Base-by-base conservation (phyloP, 2,329 filamentous ascomycete genomes). In the Calycina herbarum region DNA sequence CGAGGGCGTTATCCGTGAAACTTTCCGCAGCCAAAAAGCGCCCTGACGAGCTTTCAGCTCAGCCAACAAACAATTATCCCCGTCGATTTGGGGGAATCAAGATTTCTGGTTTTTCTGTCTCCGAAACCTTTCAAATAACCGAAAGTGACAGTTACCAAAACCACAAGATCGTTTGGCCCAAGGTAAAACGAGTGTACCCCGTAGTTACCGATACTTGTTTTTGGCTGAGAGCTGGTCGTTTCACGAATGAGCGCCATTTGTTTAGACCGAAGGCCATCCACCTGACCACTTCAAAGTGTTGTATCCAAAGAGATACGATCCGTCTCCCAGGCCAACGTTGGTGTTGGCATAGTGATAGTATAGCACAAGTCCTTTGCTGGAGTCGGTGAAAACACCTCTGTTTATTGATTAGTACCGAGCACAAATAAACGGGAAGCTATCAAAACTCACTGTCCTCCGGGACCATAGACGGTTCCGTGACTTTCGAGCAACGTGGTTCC, bases 271-370 rank as follows among this genome's bases (percentile, higher is more conserved):
- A 2, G 81, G 81, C 81, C 81, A 83, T 11, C 81, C 81, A 51
- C 71, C 74, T 10, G 75, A 78, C 72, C 79, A 83, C 51, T 74
- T 75, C 45, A 83, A 71, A 5, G 63, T 67, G 65, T 83, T 83
- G 79, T 80, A 82, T 6, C 81, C 81, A 70, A 83, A 82, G 31
- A 77, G 71, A 59, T 81, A 80, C 45, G 80, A 68, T 1, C 76
- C 77, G 71, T 86, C 83, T 0, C 74, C 79, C 64, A 84, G 81
- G 0, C 84, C 83, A 67, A 86, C 79, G 1, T 75, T 79, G 0
- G 82, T 86, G 68, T 88, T 78, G 2, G 86, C 42, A 69, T 88
- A 88, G 70, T 89, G 85, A 71, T 89, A 89, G 74, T 89, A 89
- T 6, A 89, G 77, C 8, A 89, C 79, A 5, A 82, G 79, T 1